Percentiles rank a stretch among this genome's conserved stretches.
phyloP scores from a whole-genome alignment of 23 red algal species.

The Gracilariopsis chorda region DNA sequence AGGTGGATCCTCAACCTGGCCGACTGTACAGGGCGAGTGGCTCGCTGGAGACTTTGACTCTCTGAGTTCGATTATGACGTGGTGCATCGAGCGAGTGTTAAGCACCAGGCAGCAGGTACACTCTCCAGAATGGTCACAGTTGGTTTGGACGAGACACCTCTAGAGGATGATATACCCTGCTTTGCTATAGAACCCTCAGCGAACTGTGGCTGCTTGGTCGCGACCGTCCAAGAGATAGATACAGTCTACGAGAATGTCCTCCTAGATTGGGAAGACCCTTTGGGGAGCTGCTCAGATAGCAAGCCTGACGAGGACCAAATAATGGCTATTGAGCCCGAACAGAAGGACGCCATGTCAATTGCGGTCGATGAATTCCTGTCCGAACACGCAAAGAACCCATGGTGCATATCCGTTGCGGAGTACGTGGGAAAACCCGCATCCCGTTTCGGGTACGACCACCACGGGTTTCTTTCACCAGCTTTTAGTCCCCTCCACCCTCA shows the following conservation, averaged over 20 bases:
- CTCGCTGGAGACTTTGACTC: slow-evolving; percentile 1
- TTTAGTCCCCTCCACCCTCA: slow-evolving; percentile 20
- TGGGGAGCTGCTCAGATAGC: not conserved
- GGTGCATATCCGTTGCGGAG: not conserved
- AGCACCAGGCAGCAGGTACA: slow-evolving; percentile 3
- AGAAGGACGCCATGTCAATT: not conserved
- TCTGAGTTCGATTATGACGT: slow-evolving; percentile 36
- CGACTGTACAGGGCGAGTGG: not conserved
- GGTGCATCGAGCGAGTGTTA: slow-evolving; percentile 4
- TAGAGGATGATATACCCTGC: slow-evolving; percentile 27
- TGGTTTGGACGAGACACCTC: not conserved
- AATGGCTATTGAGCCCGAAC: not conserved
- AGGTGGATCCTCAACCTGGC: slow-evolving; percentile 20
- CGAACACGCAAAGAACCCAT: slow-evolving; percentile 8
- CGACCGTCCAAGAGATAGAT: not conserved
- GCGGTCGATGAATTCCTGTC: not conserved
- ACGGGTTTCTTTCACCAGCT: slow-evolving; percentile 13
- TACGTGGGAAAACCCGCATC: not conserved
- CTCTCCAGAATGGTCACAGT: not conserved
- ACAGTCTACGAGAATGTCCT: not conserved
- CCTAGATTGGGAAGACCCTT: not conserved
- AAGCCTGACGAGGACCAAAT: not conserved
- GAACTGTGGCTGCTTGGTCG: not conserved
- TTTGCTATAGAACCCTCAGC: not conserved
- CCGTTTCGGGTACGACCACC: not conserved